Conservation (phyloP, 495 filamentous ascomycete genomes). For the Penicillium canariense region DNA sequence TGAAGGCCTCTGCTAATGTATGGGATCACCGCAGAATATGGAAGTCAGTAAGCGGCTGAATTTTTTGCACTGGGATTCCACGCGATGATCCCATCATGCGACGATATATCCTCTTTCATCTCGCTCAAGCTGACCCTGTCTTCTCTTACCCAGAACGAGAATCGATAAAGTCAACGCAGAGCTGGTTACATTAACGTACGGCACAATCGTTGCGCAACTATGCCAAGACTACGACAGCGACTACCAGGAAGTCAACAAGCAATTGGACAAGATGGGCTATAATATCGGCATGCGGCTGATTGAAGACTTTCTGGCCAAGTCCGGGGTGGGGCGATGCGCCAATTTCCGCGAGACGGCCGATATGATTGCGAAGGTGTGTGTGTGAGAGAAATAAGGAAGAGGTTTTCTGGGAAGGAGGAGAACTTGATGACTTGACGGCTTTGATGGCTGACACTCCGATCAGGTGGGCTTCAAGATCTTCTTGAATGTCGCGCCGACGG, state of each 20-base stretch:
- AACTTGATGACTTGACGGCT: not conserved
- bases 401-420: not conserved
- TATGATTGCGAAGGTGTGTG: constrained; percentile 83
- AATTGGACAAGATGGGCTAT: constrained; percentile 98
- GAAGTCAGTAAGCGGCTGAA: constrained; percentile 70
- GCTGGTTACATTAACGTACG: constrained; percentile 94
- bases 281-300: constrained; percentile 96
- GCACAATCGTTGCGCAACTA: constrained; percentile 93
- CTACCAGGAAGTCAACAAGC: constrained; percentile 91
- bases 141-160: constrained; percentile 45
- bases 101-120: not conserved
- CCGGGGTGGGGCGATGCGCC: constrained; percentile 79
- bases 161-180: constrained; percentile 83
- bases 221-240: constrained; percentile 93
- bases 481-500: constrained; percentile 91
- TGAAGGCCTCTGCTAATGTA: constrained; percentile 28
- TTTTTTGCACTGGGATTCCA: too few relatives aligned
- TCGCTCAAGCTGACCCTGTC: constrained; percentile 10
- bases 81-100: not conserved
- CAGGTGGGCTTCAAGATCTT: constrained; percentile 99
- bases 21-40: constrained; percentile 64
- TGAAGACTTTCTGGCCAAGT: constrained; percentile 96
- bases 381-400: not conserved
- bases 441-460: not conserved
- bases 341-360: constrained; percentile 96